phyloP scores from a whole-genome alignment of 1,284 basidiomycete species.

The Phenoliferia sp. region DNA sequence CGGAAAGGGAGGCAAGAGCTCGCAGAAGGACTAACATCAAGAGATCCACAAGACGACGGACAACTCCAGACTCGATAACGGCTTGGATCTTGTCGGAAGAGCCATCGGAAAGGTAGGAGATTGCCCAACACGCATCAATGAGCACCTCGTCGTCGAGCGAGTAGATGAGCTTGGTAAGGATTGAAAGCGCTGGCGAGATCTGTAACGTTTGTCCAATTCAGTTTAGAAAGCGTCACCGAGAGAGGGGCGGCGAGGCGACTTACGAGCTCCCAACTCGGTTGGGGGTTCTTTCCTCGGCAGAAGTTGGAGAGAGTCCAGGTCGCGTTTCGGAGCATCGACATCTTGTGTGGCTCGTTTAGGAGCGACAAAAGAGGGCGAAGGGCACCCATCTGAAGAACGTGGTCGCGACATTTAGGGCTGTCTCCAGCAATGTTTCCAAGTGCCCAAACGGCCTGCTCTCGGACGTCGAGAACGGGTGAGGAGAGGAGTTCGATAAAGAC shows the following conservation, averaged over 20 bases:
- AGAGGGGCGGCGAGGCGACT: too few species aligned
- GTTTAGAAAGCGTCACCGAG: too few species aligned
- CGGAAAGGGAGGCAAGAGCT: neutral
- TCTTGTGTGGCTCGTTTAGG: constrained; percentile 67
- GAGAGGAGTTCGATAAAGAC: constrained; percentile 90
- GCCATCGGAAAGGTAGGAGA: constrained; percentile 98
- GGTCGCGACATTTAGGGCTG: constrained; percentile 88
- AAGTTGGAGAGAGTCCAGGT: constrained; percentile 99
- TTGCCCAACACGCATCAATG: constrained; percentile 99
- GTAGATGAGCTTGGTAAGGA: constrained; percentile 97
- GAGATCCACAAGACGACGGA: constrained; percentile 92
- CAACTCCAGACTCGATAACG: constrained; percentile 97
- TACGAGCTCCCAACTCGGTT: constrained; percentile 90
- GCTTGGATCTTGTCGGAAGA: constrained; percentile 99
- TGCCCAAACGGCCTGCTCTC: constrained; percentile 96
- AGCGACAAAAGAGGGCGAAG: constrained; percentile 49
- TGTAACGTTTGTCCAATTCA: too few species aligned
- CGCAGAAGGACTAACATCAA: constrained; percentile 64
- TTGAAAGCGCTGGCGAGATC: constrained; percentile 94
- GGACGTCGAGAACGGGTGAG: constrained; percentile 70
- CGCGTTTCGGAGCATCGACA: constrained; percentile 94
- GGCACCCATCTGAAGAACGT: constrained; percentile 55
- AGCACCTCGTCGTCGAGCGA: constrained; percentile 98
- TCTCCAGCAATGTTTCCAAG: constrained; percentile 95
- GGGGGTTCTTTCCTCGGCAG: constrained; percentile 91